Evolutionary conservation across 257 asterid genomes (phyloP), one percentile per base, ranked within the genome.

Genomic region (Nicotiana knightiana): DNA sequence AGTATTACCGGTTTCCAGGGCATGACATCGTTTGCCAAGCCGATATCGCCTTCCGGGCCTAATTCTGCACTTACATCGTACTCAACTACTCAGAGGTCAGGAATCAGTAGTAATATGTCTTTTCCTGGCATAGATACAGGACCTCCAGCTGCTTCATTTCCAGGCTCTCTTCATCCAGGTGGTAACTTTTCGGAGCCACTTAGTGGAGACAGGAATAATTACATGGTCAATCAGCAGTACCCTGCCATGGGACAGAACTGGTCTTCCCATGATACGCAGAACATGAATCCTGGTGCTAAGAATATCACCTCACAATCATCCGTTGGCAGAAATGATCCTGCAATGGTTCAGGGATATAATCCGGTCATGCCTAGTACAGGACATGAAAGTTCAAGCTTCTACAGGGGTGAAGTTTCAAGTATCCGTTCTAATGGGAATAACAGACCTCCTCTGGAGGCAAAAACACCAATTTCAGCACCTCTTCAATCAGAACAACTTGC

Each of bases 401-500:
- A 86, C 54, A 67, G 86, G 65, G 79, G 88, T 7, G 86, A 83
- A 39, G 77, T 28, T 59, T 53, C 85, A 18, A 65, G 24, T 75
- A 28, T 30, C 70, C 86, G 85, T 32, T 21, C 73, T 24, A 81
- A 84, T 83, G 89, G 93, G 63, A 89, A 76, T 33, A 79, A 87
- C 83, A 85, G 83, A 84, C 85, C 85, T 77, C 48, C 86, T 17
- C 84, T 85, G 64, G 89, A 80, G 43, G 97, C 89, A 64, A 90
- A 79, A 8, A 82, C 87, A 68, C 89, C 88, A 1, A 30, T 62
- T 39, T 87, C 90, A 66, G 81, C 94, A 53, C 83, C 88, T 39
- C 87, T 91, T 77, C 92, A 91, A 80, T 55, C 93, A 3, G 97
- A 92, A 70, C 97, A 95, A 85, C 93, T 92, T 24, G 90, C 93